phyloP scores from a whole-genome alignment of 1,284 basidiomycete species.

The Earliella scabrosa region DNA sequence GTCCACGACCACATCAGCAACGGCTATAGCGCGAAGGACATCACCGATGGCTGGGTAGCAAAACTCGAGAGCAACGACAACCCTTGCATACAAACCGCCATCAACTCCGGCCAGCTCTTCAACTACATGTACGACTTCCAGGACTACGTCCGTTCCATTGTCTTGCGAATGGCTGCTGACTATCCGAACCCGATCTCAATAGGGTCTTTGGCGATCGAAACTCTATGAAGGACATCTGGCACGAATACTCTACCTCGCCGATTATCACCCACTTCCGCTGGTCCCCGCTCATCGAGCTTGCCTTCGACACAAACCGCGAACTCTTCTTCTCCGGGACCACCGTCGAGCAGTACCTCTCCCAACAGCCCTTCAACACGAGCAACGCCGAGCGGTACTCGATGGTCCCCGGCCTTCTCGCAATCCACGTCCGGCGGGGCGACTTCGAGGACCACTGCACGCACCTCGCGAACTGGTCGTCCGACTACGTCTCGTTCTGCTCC shows the following conservation, averaged over 20 bases:
- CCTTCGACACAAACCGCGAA: slow-evolving; percentile 39
- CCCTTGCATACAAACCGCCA: slow-evolving; percentile 23
- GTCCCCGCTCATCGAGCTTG: slow-evolving; percentile 43
- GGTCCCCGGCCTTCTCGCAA: slow-evolving; percentile 50
- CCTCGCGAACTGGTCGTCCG: slow-evolving; percentile 45
- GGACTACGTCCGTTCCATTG: slow-evolving; percentile 18
- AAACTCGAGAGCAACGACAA: slow-evolving; percentile 51
- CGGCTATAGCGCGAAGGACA: slow-evolving; percentile 19
- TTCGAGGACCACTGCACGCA: slow-evolving; percentile 54
- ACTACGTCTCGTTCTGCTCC: slow-evolving; percentile 46
- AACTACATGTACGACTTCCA: slow-evolving; percentile 46
- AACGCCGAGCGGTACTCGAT: slow-evolving; percentile 21
- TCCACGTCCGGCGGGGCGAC: slow-evolving; percentile 68
- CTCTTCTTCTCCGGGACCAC: slow-evolving; percentile 32
- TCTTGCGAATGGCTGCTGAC: too few species aligned
- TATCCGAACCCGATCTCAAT: neutral
- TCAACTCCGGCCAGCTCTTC: slow-evolving; percentile 43
- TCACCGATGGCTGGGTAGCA: slow-evolving; percentile 56
- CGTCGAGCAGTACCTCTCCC: slow-evolving; percentile 8
- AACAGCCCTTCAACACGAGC: neutral
- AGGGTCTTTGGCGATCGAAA: slow-evolving; percentile 40
- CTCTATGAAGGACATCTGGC: slow-evolving; percentile 40
- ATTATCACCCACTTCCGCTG: slow-evolving; percentile 41
- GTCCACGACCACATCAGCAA: slow-evolving; percentile 13
- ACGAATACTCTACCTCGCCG: slow-evolving; percentile 39